Base-by-base conservation (phyloP, 192 early-diverging fungal species). In the Gonapodya prolifera region DNA sequence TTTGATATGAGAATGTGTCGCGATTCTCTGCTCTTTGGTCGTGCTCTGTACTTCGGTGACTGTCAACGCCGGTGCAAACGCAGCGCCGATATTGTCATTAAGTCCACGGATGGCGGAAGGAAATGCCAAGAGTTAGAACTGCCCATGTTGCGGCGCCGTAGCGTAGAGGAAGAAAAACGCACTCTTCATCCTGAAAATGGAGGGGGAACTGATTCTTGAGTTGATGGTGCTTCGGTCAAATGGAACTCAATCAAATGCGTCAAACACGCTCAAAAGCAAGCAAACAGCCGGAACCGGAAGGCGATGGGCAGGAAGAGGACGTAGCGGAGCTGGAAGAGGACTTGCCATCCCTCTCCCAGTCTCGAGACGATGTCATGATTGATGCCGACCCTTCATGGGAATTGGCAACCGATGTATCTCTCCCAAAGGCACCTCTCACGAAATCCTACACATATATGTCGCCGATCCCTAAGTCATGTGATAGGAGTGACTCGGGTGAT, bases 1-100 rank as follows among this genome's bases (percentile, higher is more conserved):
- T 80, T 96, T 95, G 80, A 99, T 99, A 82, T 99, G 98, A 0
- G 96, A 96, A 83, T 99, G 98, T 31, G 96, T 90, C 31, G 98
- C 96, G 34, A 95, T 89, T 75, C 97, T 89, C 86, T 96, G 94
- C 77, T 99, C 97, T 80, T 95, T 94, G 75, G 87, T 90, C n/a
- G 92, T 92, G 80, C 88, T 90, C 78, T 91, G 92, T 33, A 99
- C 95, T 83, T 95, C 93, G 36, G 94, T 89, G 82, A 99, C 45
- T 61, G 45, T 8, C 23, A 16, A 23, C 45, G 45, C 45, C 45
- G 45, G 23, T 8, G 45, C 45, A 23, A 61, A 16, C n/a, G n/a
- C n/a, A n/a, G n/a, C n/a, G n/a, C n/a, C n/a, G n/a, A n/a, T n/a
- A n/a, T n/a, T n/a, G n/a, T n/a, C n/a, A n/a, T n/a, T n/a, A n/a